Evolutionary conservation across 345 rosid species (phyloP).

Genomic region (Hibiscus trionum): DNA sequence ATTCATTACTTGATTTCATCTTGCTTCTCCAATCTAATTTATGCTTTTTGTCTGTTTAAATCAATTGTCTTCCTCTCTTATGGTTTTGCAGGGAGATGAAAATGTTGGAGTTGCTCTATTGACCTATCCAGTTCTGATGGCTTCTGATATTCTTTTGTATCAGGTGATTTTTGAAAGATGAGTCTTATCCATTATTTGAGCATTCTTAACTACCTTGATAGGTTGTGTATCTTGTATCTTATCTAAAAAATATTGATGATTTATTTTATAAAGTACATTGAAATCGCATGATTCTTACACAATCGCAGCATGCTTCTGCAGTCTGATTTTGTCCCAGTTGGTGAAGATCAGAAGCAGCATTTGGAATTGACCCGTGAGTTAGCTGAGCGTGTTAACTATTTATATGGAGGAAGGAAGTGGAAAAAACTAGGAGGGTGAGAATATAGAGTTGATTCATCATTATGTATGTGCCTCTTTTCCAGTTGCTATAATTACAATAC

Average conservation of each 20-base stretch:
- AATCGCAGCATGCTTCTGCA: constrained; percentile 43
- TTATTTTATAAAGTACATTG: constrained; percentile 15
- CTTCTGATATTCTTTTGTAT: constrained; percentile 84
- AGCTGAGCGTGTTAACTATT: constrained; percentile 65
- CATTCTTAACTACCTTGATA: background rate
- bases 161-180: constrained; percentile 43
- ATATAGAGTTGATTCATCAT: constrained; percentile 4
- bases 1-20: background rate
- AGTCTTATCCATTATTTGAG: background rate
- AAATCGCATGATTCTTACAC: constrained; percentile 31
- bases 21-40: background rate
- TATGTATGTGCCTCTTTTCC: background rate
- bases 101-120: constrained; percentile 72
- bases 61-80: constrained; percentile 12
- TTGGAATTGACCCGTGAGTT: constrained; percentile 79
- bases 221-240: background rate
- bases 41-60: background rate
- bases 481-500: background rate
- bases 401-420: constrained; percentile 96
- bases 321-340: constrained; percentile 93
- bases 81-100: constrained; percentile 64
- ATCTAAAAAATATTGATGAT: constrained; percentile 4
- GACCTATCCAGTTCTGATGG: constrained; percentile 87
- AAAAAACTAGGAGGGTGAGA: constrained; percentile 89
- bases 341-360: constrained; percentile 96